A percentile compares a stretch with the other conserved stretches of the same genome.
Conservation (phyloP, 2,329 filamentous ascomycete species). For the Westerdykella sp. region DNA sequence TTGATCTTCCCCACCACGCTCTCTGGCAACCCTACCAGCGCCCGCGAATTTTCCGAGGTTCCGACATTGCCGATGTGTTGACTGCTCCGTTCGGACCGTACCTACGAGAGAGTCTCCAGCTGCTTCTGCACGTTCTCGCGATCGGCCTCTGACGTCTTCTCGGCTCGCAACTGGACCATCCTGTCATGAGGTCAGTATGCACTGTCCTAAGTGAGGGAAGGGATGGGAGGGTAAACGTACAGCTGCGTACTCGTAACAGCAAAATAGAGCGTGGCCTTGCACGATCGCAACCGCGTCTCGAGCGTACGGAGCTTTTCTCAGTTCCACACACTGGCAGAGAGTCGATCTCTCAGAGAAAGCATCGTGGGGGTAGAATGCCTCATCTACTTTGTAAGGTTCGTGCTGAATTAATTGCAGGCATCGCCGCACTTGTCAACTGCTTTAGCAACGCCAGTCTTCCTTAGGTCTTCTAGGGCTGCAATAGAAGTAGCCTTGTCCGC, state of each 20-base stretch:
- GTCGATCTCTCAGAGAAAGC: slow-evolving; percentile 7
- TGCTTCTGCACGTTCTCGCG: slow-evolving; percentile 3
- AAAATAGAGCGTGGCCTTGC: slow-evolving; percentile 9
- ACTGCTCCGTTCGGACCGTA: slow-evolving; percentile 6
- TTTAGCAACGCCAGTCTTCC: slow-evolving; percentile 9
- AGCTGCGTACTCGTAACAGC: slow-evolving; percentile 10
- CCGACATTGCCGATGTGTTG: slow-evolving; percentile 7
- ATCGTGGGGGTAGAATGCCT: slow-evolving; percentile 9
- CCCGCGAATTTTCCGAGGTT: slow-evolving; percentile 6
- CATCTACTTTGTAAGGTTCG: slow-evolving; percentile 9
- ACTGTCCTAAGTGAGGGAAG: neutral
- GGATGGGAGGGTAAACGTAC: slow-evolving; percentile 4
- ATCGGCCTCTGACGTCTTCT: slow-evolving; percentile 4
- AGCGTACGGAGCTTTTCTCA: slow-evolving; percentile 10
- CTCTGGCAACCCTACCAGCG: slow-evolving; percentile 5
- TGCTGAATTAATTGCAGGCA: slow-evolving; percentile 8
- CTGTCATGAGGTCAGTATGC: slow-evolving; percentile 1
- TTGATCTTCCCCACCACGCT: slow-evolving; percentile 10
- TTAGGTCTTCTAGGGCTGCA: slow-evolving; percentile 6
- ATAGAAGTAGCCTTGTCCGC: slow-evolving; percentile 3
- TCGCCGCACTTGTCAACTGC: slow-evolving; percentile 9
- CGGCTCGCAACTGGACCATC: slow-evolving; percentile 6
- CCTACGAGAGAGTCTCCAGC: slow-evolving; percentile 6
- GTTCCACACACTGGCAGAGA: slow-evolving; percentile 10
- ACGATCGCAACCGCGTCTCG: slow-evolving; percentile 5